Conservation (phyloP, 164 flowering plant species). For the Cinnamomum chago region DNA sequence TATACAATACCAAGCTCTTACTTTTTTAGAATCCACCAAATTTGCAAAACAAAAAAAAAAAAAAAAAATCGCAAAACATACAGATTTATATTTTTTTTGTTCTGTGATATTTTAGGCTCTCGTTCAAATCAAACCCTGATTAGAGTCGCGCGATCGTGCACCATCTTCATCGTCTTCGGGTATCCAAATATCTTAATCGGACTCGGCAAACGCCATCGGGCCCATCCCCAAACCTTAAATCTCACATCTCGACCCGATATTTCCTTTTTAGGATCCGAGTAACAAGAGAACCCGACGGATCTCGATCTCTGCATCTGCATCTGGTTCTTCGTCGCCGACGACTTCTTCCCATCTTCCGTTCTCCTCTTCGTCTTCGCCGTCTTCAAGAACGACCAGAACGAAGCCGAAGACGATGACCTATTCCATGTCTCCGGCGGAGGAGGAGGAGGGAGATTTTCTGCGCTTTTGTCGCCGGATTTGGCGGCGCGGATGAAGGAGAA, state of each 20-base stretch:
- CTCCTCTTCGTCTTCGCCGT: slow-evolving; percentile 23
- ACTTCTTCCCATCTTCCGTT: slow-evolving; percentile 22
- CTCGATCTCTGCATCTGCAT: slow-evolving; percentile 38
- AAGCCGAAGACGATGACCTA: slow-evolving; percentile 17
- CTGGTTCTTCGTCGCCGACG: slow-evolving; percentile 24
- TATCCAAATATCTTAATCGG: slow-evolving; percentile 78
- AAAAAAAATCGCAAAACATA: not conserved
- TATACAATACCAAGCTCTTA: not conserved
- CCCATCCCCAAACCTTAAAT: slow-evolving; percentile 32
- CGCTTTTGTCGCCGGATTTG: slow-evolving; percentile 12
- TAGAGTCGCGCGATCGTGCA: slow-evolving; percentile 55
- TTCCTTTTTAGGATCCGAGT: slow-evolving; percentile 7
- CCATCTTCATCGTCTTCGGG: slow-evolving; percentile 38
- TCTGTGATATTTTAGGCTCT: not conserved
- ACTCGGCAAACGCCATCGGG: slow-evolving; percentile 87
- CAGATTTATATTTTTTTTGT: not conserved
- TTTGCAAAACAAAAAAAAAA: no score
- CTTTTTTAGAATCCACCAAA: not conserved
- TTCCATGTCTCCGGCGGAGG: slow-evolving; percentile 6
- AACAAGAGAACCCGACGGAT: slow-evolving; percentile 43
- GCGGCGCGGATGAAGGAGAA: slow-evolving; percentile 48
- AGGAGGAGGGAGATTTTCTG: not conserved
- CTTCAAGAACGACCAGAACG: slow-evolving; percentile 43
- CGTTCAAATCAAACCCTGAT: slow-evolving; percentile 41
- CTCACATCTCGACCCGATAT: slow-evolving; percentile 14